Base-by-base conservation (phyloP, 768 basidiomycete genomes). In the Pholiota molesta region DNA sequence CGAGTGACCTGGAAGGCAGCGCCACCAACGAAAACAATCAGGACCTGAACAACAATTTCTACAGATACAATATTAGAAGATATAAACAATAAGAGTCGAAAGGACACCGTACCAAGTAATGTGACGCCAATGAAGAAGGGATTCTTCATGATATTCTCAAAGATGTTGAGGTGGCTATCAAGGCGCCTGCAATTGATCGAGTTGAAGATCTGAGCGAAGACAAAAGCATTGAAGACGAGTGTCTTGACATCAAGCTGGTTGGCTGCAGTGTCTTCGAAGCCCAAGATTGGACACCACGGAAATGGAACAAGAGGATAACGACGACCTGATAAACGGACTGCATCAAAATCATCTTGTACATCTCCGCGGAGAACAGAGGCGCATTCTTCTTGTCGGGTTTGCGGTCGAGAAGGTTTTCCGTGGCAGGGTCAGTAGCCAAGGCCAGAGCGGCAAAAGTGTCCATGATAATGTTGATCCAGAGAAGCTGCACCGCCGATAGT, bases 401-500 rank as follows among this genome's bases (percentile, higher is more conserved):
- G 69, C 97, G 89, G 59, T 97, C 82, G 47, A 99, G 86, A 37
- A 94, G 83, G 5, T 79, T 73, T 51, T 88, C 88, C 1, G 89
- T 86, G 0, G 97, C 96, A 9, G 95, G 96, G 74, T 99, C 97
- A 26, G 97, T 99, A 17, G 97, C 97, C 55, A 99, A 86, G 13
- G 97, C 97, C 55, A 99, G 87, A 26, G 97, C 97, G 59, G 97
- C 97, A 72, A 99, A 98, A 1, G 95, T 97, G 72, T 97, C 96
- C 95, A 97, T 97, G 74, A 97, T 97, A 64, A 99, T 90, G 81
- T 98, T 98, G 76, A 98, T 94, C 96, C 97, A 99, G 21, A 99
- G 86, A 5, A 99, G 78, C 72, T 99, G 97, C 1, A 99, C 97
- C 33, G 97, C 97, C 23, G 92, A 90, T 29, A 99, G 79, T n/a